A percentile compares a stretch with the other conserved stretches of the same genome.
Conservation (phyloP, 768 basidiomycete species). For the Russula lepida region DNA sequence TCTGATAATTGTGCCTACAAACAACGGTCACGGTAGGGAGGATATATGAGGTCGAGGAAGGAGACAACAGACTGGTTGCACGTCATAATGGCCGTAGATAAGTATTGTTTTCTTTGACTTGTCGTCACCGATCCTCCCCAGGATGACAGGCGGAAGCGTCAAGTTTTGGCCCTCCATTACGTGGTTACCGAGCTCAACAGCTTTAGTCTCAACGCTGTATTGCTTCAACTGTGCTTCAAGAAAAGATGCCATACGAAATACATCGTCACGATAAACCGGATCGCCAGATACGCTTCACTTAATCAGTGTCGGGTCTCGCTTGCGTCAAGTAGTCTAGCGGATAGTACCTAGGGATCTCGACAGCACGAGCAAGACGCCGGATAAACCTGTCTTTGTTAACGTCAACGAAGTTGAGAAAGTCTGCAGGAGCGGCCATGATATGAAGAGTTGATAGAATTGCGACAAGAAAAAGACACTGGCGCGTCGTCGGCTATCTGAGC, state of each 20-base stretch:
- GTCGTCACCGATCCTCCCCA: conserved; percentile 77
- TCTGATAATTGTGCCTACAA: conserved; percentile 44
- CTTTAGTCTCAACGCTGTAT: conserved; percentile 71
- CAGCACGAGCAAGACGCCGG: conserved; percentile 67
- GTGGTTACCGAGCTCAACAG: conserved; percentile 72
- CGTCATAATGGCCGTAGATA: conserved; percentile 92
- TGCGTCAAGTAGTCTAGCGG: not conserved
- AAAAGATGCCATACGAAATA: conserved; percentile 81
- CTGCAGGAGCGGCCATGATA: conserved; percentile 29
- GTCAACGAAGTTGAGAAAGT: conserved; percentile 49
- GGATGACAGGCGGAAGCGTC: conserved; percentile 71
- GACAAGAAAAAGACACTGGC: too few relatives aligned
- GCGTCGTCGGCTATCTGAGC: too few relatives aligned
- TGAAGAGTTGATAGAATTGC: not conserved
- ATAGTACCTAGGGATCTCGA: conserved; percentile 67
- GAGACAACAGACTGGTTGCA: conserved; percentile 65
- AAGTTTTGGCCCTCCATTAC: conserved; percentile 61
- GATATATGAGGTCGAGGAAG: not conserved
- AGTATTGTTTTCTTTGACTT: conserved; percentile 88
- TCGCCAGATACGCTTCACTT: conserved; percentile 54
- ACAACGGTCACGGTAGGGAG: not conserved
- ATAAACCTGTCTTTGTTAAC: conserved; percentile 67
- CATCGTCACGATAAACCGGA: conserved; percentile 60
- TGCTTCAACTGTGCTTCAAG: conserved; percentile 61
- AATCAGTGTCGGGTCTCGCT: not conserved